Evolutionary conservation across 2,329 filamentous ascomycete species (phyloP).

Genomic region (Acephala macrosclerotiorum): DNA sequence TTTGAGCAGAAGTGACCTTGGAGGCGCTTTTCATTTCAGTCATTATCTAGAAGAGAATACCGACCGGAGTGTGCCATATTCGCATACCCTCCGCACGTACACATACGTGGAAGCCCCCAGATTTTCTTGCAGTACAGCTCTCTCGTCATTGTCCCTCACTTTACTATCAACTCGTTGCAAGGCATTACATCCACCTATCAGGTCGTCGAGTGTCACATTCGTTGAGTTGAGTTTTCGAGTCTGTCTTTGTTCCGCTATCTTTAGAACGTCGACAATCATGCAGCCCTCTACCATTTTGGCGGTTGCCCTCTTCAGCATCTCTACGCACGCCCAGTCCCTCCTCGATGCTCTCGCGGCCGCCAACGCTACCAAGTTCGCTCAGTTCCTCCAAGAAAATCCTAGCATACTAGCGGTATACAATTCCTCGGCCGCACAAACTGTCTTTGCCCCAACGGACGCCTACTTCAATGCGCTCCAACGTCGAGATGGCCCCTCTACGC

Average conservation of each 20-base stretch:
- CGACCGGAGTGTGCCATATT: not conserved
- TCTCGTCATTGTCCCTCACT: too few relatives aligned
- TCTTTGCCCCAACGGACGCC: conserved; percentile 40
- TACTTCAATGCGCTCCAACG: not conserved
- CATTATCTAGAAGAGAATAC: not conserved
- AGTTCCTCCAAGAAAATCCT: conserved; percentile 34
- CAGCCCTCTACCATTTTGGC: not conserved
- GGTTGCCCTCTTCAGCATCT: not conserved
- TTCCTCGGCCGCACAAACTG: conserved; percentile 33
- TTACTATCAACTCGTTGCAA: too few relatives aligned
- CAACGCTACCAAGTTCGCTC: conserved; percentile 37
- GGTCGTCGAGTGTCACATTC: not conserved
- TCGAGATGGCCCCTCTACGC: conserved; percentile 1
- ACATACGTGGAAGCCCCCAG: too few relatives aligned
- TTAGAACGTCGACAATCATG: not conserved
- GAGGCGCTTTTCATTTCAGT: not conserved
- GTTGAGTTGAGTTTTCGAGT: not conserved
- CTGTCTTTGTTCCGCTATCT: not conserved
- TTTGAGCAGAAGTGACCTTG: conserved; percentile 1
- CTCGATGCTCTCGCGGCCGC: conserved; percentile 34
- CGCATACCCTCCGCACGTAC: too few relatives aligned
- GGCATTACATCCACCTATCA: too few relatives aligned
- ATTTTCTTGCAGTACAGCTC: too few relatives aligned
- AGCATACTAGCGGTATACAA: conserved; percentile 27
- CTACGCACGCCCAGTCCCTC: conserved; percentile 15